phyloP scores from a whole-genome alignment of 2,329 filamentous ascomycete genomes.

The Geosmithia flava region DNA sequence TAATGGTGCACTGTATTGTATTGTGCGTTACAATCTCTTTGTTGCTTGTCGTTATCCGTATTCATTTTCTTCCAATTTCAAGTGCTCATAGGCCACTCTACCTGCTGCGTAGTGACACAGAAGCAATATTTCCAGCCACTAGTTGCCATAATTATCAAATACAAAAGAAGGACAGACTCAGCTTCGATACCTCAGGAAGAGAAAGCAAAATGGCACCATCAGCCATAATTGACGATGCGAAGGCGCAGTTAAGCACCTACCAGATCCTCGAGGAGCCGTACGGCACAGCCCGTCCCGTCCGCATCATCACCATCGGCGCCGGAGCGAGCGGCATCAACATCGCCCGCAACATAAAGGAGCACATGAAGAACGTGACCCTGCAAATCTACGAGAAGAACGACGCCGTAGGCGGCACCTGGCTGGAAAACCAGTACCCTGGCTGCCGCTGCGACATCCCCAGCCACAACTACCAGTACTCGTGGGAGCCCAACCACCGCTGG shows the following conservation, averaged over 20 bases:
- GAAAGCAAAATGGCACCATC: background rate
- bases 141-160: background rate
- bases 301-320: slow-evolving; percentile 15
- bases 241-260: slow-evolving; percentile 1
- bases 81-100: background rate
- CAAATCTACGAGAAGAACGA: slow-evolving; percentile 42
- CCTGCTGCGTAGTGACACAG: no score
- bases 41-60: no score
- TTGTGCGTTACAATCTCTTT: no score
- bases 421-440: slow-evolving; percentile 45
- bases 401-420: slow-evolving; percentile 44
- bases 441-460: slow-evolving; percentile 29
- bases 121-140: no score
- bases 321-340: slow-evolving; percentile 16
- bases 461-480: slow-evolving; percentile 5
- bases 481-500: slow-evolving; percentile 29
- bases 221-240: background rate
- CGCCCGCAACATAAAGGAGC: slow-evolving; percentile 10
- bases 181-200: no score
- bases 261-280: slow-evolving; percentile 11
- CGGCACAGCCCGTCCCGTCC: slow-evolving; percentile 9
- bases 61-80: background rate
- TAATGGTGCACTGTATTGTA: no score
- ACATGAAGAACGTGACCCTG: slow-evolving; percentile 2
- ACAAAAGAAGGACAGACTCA: no score